A percentile compares a stretch with the other conserved stretches of the same genome.
These are phyloP conservation scores for Epichloe festucae DNA, from an alignment of 2,329 filamentous ascomycete species.

Conservation along the genomic window DNA sequence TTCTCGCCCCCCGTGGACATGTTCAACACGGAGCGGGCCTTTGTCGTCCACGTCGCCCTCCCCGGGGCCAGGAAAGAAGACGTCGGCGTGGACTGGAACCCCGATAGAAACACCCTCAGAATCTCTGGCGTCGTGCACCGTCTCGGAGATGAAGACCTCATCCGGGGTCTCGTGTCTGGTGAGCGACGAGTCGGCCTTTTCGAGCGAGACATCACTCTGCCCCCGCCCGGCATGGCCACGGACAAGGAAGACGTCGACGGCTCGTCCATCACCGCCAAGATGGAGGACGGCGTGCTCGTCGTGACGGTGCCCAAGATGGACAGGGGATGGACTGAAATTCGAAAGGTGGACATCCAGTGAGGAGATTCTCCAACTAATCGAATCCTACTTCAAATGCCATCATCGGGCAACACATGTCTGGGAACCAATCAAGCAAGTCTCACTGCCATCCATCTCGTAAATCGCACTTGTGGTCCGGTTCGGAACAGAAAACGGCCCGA, in stretches of 20 bases:
- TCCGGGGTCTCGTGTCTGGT: constrained; percentile 47
- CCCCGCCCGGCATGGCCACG: constrained; percentile 21
- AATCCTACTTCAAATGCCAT: too few relatives aligned
- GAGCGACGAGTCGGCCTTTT: constrained; percentile 66
- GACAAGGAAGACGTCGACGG: constrained; percentile 50
- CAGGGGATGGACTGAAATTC: constrained; percentile 51
- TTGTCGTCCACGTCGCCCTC: constrained; percentile 61
- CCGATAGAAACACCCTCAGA: constrained; percentile 50
- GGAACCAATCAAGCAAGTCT: too few relatives aligned
- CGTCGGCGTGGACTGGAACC: constrained; percentile 63
- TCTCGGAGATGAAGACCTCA: constrained; percentile 55
- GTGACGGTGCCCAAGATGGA: constrained; percentile 67
- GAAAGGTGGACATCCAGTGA: constrained; percentile 44
- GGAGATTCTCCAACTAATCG: too few relatives aligned
- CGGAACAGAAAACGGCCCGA: too few relatives aligned
- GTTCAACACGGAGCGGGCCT: constrained; percentile 54
- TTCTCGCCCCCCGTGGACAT: constrained; percentile 61
- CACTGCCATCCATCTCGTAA: too few relatives aligned
- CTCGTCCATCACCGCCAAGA: constrained; percentile 55
- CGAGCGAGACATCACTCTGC: constrained; percentile 54
- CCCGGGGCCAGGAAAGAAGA: constrained; percentile 72
- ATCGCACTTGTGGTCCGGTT: too few relatives aligned
- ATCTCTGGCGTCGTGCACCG: constrained; percentile 63
- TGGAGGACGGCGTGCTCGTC: constrained; percentile 66
- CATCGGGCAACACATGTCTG: too few relatives aligned